A percentile compares a stretch with the other conserved stretches of the same genome.
Evolutionary conservation across 305 asterid species (phyloP).

Genomic region (Rubia tinctorum): DNA sequence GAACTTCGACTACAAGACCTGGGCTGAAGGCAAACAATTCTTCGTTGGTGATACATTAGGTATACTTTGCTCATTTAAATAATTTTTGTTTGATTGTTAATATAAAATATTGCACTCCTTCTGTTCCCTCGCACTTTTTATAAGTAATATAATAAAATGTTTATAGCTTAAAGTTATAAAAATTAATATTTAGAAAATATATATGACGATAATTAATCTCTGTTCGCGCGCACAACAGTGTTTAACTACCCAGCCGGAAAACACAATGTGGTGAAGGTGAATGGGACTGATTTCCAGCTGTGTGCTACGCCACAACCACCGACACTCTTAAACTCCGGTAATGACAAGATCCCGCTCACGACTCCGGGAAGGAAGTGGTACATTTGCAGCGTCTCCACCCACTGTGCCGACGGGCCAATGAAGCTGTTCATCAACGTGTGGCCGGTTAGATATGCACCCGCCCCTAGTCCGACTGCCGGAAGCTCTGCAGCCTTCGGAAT

Average conservation of each 20-base stretch:
- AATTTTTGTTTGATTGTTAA: no score
- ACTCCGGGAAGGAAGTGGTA: constrained; percentile 53
- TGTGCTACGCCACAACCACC: neutral
- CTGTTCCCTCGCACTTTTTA: no score
- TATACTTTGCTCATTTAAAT: neutral
- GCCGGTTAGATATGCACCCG: constrained; percentile 7
- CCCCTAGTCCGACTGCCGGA: constrained; percentile 19
- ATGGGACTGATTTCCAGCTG: constrained; percentile 20
- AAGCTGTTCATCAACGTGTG: constrained; percentile 42
- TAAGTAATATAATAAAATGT: no score
- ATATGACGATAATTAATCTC: no score
- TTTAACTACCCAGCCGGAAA: constrained; percentile 25
- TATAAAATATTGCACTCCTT: no score
- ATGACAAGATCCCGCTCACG: constrained; percentile 26
- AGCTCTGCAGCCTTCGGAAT: neutral
- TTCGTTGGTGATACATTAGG: neutral
- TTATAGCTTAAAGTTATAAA: no score
- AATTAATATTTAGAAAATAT: no score
- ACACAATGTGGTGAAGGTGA: constrained; percentile 31
- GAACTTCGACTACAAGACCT: neutral
- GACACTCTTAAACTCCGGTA: constrained; percentile 9
- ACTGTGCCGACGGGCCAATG: constrained; percentile 37
- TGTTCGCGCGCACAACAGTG: constrained; percentile 5
- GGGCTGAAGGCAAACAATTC: neutral
- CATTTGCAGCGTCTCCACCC: constrained; percentile 31